A percentile compares a stretch with the other conserved stretches of the same genome.
Evolutionary conservation across 2,329 filamentous ascomycete species (phyloP).

Genomic region (Xylariomycetidae sp.): DNA sequence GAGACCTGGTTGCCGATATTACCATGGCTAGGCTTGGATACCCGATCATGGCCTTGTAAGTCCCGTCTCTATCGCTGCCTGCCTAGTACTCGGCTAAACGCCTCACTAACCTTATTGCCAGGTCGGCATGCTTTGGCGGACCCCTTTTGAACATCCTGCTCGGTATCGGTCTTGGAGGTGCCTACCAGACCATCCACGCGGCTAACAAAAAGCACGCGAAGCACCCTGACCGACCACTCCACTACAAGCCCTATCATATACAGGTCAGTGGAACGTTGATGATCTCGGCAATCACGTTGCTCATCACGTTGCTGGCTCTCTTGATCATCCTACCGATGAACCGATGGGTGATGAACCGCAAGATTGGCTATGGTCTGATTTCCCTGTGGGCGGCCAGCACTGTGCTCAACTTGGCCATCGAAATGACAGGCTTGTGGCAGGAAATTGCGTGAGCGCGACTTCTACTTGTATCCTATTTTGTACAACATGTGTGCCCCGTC

Average conservation of each 20-base stretch:
- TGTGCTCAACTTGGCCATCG: conserved; percentile 71
- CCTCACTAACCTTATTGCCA: conserved; percentile 24
- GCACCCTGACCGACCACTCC: conserved; percentile 58
- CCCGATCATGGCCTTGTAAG: conserved; percentile 84
- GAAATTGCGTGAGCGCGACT: too few species aligned
- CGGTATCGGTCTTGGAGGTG: conserved; percentile 85
- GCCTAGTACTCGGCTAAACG: too few species aligned
- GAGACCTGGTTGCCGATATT: conserved; percentile 89
- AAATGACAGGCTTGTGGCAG: conserved; percentile 55
- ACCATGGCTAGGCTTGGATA: conserved; percentile 90
- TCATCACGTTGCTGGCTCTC: conserved; percentile 72
- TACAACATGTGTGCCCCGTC: too few species aligned
- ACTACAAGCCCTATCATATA: conserved; percentile 74
- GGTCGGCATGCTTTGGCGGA: conserved; percentile 92
- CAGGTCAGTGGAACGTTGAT: conserved; percentile 79
- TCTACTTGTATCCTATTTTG: too few species aligned
- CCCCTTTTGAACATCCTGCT: conserved; percentile 97
- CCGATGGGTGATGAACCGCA: conserved; percentile 76
- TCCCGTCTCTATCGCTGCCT: conserved; percentile 15
- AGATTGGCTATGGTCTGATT: conserved; percentile 77
- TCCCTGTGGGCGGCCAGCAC: conserved; percentile 77
- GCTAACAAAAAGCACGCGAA: conserved; percentile 60
- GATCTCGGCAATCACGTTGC: conserved; percentile 75
- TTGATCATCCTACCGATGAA: conserved; percentile 79
- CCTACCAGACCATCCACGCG: conserved; percentile 75